Evolutionary conservation across 1,284 basidiomycete genomes (phyloP), one percentile per base, ranked within the genome.

Genomic region (Melanopsichium pennsylvanicum): DNA sequence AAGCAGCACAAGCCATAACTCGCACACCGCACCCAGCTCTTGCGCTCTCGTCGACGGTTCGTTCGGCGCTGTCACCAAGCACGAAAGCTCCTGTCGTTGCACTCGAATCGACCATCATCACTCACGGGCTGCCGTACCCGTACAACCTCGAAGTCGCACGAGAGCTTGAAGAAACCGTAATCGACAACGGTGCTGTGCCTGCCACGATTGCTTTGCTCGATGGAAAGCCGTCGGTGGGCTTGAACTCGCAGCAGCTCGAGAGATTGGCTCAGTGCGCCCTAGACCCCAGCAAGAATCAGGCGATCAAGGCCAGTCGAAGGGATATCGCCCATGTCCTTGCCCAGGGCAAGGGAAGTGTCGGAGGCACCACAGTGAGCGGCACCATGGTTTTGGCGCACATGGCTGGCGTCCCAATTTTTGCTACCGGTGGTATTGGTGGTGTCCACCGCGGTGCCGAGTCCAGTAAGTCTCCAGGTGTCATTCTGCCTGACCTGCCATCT

Each of bases 361-460:
- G 93, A 59, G 95, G 93, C 56, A 89, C 95, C 6, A 98, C 95
- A 0, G 94, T 93, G 54, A 89, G 90, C 55, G 88, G 91, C 0
- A 97, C 95, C 1, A 77, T 81, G 73, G 59, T 74, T 1, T 52
- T 81, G 13, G 78, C 81, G 11, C 61, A 75, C 29, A 62, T 74
- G 54, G 78, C 75, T 9, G 79, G 79, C 21, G 76, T 81, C 38
- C 52, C 63, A n/a, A 67, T 80, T 36, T 81, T 81, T 48, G 81
- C 78, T 4, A 81, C 82, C 0, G 83, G 83, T 32, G 83, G 83
- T 1, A 83, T 84, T 12, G 92, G 92, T 5, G 92, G 95, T 44
- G 96, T 97, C 1, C 96, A 99, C 82, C 88, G 95, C 5, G 92
- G 92, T 12, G 96, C 89, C 47, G 89, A 96, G 82, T 86, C 84